A percentile compares a stretch with the other conserved stretches of the same genome.
These are phyloP conservation scores for Cardamine resedifolia DNA, from an alignment of 345 rosid genomes.

Conservation along the genomic window DNA sequence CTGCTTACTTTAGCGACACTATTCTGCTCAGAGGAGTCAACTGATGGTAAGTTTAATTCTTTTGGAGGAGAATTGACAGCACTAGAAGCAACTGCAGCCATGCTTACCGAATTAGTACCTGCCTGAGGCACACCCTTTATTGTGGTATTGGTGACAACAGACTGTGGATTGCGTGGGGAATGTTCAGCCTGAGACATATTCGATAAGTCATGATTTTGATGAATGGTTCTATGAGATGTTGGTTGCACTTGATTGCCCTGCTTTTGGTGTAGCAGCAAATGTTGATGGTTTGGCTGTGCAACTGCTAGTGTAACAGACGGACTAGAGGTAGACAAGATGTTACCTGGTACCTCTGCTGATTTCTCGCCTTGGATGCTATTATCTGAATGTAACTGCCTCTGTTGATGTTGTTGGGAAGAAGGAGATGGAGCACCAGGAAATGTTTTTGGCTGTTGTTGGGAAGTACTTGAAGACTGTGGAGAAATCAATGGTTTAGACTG, in stretches of 20 bases:
- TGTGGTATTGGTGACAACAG: conserved; percentile 38
- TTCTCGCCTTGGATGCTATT: conserved; percentile 52
- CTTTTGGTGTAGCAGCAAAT: conserved; percentile 50
- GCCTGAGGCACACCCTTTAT: conserved; percentile 39
- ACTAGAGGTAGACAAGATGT: conserved; percentile 40
- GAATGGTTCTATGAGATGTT: conserved; percentile 54
- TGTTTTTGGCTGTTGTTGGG: conserved; percentile 55
- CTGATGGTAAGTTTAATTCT: conserved; percentile 47
- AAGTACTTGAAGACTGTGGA: conserved; percentile 46
- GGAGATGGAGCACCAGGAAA: conserved; percentile 46
- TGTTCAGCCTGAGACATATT: conserved; percentile 54
- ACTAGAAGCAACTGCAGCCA: conserved; percentile 36
- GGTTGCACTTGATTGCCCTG: conserved; percentile 54
- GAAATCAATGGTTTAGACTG: conserved; percentile 56
- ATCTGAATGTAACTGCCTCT: conserved; percentile 64
- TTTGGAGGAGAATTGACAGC: conserved; percentile 49
- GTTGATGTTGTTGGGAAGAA: conserved; percentile 52
- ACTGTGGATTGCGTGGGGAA: conserved; percentile 46
- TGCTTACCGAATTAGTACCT: conserved; percentile 44
- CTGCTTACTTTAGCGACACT: conserved; percentile 40
- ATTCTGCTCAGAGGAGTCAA: conserved; percentile 41
- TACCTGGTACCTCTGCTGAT: conserved; percentile 47
- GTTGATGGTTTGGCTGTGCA: conserved; percentile 38
- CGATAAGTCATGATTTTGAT: conserved; percentile 46
- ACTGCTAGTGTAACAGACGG: conserved; percentile 49